Percentiles rank a stretch among this genome's conserved stretches.
phyloP scores from a whole-genome alignment of 2,329 filamentous ascomycete species.

The Neurospora crassa region DNA sequence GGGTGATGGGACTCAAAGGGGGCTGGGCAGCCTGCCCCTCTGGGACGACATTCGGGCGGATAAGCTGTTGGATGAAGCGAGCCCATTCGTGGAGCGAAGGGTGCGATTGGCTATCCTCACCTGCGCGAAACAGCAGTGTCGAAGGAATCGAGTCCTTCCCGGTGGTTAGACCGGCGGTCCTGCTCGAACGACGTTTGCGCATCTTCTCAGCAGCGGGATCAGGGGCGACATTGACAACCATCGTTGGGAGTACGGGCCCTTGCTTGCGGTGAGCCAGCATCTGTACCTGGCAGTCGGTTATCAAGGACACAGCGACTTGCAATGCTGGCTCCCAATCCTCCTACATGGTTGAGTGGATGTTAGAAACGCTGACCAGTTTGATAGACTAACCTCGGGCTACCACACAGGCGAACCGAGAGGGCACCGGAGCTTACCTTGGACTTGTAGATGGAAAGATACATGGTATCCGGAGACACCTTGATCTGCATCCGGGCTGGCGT shows the following conservation, averaged over 20 bases:
- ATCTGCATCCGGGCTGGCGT: slow-evolving; percentile 23
- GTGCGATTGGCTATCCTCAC: slow-evolving; percentile 34
- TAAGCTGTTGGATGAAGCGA: slow-evolving; percentile 36
- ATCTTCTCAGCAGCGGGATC: slow-evolving; percentile 46
- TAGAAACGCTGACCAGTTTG: neutral
- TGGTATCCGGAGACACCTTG: slow-evolving; percentile 27
- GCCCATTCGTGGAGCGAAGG: slow-evolving; percentile 51
- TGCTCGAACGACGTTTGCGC: slow-evolving; percentile 54
- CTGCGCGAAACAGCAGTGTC: slow-evolving; percentile 47
- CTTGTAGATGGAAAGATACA: slow-evolving; percentile 47
- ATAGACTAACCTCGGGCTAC: neutral
- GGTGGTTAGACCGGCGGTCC: slow-evolving; percentile 45
- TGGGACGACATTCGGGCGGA: slow-evolving; percentile 23
- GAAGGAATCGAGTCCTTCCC: slow-evolving; percentile 39
- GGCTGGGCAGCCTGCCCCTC: slow-evolving; percentile 28
- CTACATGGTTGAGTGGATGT: slow-evolving; percentile 22
- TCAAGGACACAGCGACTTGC: slow-evolving; percentile 41
- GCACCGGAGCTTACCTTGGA: slow-evolving; percentile 33
- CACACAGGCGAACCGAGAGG: neutral
- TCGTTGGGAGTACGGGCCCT: slow-evolving; percentile 47
- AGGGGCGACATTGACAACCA: slow-evolving; percentile 45
- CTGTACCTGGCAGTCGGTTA: slow-evolving; percentile 50
- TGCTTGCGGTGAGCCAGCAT: slow-evolving; percentile 53
- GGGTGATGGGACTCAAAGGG: slow-evolving; percentile 41
- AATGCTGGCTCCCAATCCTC: slow-evolving; percentile 45